These are phyloP conservation scores for Abelmoschus esculentus DNA, from an alignment of 345 rosid species.

Conservation along the genomic window DNA sequence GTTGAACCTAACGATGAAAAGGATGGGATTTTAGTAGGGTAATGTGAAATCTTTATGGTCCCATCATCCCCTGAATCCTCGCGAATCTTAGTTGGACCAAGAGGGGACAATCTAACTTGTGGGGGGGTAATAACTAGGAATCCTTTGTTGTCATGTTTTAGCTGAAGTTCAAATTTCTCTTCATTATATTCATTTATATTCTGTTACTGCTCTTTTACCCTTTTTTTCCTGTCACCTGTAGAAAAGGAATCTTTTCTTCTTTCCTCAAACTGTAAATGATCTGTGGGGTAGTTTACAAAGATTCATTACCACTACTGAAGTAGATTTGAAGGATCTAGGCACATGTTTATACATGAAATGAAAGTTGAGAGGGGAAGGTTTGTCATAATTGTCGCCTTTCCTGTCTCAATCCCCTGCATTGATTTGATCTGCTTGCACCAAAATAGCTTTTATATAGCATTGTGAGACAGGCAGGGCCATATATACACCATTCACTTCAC, in stretches of 20 bases:
- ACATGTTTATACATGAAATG: constrained; percentile 12
- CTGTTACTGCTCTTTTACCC: too few species aligned
- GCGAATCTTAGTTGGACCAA: constrained; percentile 13
- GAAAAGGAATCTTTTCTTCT: not conserved
- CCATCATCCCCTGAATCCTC: constrained; percentile 5
- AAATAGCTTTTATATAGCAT: not conserved
- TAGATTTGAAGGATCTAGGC: constrained; percentile 14
- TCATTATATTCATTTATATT: not conserved
- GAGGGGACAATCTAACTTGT: constrained; percentile 22
- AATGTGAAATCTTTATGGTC: constrained; percentile 21
- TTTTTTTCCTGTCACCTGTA: not conserved
- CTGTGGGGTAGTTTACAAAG: not conserved
- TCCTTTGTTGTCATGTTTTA: not conserved
- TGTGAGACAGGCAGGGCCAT: constrained; percentile 16
- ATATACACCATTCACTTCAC: not conserved
- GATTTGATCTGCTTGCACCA: constrained; percentile 6
- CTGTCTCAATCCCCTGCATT: not conserved
- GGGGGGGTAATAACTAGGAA: constrained; percentile 3
- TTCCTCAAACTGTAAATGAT: not conserved
- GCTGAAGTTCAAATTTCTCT: not conserved
- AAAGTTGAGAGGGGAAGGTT: constrained; percentile 7
- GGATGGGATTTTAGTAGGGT: constrained; percentile 15
- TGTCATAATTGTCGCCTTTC: constrained; percentile 20
- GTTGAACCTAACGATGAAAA: not conserved
- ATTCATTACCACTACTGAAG: not conserved